Evolutionary conservation across 169 alveolate species (phyloP), one percentile per base, ranked within the genome.

Genomic region (Plasmodium gonderi): DNA sequence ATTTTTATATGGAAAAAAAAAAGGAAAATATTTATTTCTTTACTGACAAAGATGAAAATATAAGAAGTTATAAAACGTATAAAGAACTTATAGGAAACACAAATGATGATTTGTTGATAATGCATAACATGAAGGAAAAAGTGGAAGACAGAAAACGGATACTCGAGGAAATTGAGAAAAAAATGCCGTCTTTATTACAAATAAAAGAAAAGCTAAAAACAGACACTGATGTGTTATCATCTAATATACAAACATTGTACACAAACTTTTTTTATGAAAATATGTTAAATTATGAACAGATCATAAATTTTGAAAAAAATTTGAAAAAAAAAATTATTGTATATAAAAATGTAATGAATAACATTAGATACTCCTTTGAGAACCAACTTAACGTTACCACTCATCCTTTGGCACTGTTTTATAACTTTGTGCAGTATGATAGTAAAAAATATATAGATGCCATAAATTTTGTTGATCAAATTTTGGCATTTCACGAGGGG

Each of bases 1-100:
- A 78, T 78, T 78, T 78, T 49, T 78, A 78, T 40, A 78, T 33
- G 23, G 81, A 75, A n/a, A 67, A 78, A 49, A 49, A 47, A 29
- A 67, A 78, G 20, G 75, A 31, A 0, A 78, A 78, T 12, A 47
- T 78, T 78, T 78, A 78, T 40, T 78, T 78, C 65, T 78, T 78
- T 40, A 47, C 74, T 26, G 75, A 78, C 26, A 78, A 7, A 29
- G 1, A 49, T 31, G 87, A 78, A 78, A 78, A 78, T 47, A 49
- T 49, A 78, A 49, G 45, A 17, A 78, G 49, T 29, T 78, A 47
- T 64, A 78, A 78, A 49, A 78, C 42, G 14, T 78, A 78, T 40
- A 12, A 31, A 78, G 36, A 47, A 78, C 87, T 78, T 47, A 78
- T 78, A 29, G 38, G 8, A 8, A 67, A 64, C 8, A 40, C 26